Percentiles rank a stretch among this genome's conserved stretches.
phyloP scores from a whole-genome alignment of 2,329 filamentous ascomycete genomes.

The Cercospora zeae-maydis region DNA sequence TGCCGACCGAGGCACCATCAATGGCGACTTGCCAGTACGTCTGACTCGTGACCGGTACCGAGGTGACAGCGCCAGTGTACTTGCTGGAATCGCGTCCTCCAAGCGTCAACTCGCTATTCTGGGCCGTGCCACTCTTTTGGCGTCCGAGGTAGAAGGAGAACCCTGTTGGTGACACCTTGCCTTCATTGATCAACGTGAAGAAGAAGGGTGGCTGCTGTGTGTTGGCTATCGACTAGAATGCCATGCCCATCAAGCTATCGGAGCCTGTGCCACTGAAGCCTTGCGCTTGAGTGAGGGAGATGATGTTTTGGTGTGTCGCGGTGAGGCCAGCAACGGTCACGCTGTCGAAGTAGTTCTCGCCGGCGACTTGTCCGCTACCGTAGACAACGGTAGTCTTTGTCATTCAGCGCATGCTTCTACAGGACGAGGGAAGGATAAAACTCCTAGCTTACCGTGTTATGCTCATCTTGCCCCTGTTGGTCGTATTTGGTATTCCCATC shows the following conservation, averaged over 20 bases:
- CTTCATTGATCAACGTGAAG: slow-evolving; percentile 28
- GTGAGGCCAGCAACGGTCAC: slow-evolving; percentile 27
- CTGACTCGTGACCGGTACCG: slow-evolving; percentile 26
- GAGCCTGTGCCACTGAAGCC: slow-evolving; percentile 27
- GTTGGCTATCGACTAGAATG: slow-evolving; percentile 24
- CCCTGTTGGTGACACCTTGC: slow-evolving; percentile 26
- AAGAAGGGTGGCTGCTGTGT: slow-evolving; percentile 26
- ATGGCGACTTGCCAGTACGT: slow-evolving; percentile 33
- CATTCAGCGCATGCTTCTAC: not conserved
- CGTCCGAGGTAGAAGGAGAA: slow-evolving; percentile 34
- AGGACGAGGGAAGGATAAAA: not conserved
- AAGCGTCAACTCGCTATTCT: slow-evolving; percentile 27
- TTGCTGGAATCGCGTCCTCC: slow-evolving; percentile 26
- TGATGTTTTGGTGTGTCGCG: slow-evolving; percentile 26
- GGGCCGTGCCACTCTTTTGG: slow-evolving; percentile 19
- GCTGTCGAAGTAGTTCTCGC: slow-evolving; percentile 30
- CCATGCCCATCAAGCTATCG: slow-evolving; percentile 27
- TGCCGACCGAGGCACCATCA: slow-evolving; percentile 21
- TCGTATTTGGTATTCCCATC: slow-evolving; percentile 24
- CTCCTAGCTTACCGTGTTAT: slow-evolving; percentile 13
- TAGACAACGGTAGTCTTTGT: slow-evolving; percentile 26
- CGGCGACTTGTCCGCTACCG: slow-evolving; percentile 25
- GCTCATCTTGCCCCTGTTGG: slow-evolving; percentile 21
- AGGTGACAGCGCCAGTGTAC: slow-evolving; percentile 27
- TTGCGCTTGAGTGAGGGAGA: slow-evolving; percentile 27